These are phyloP conservation scores for Plenodomus lindquistii DNA, from an alignment of 2,329 filamentous ascomycete species.

Conservation along the genomic window DNA sequence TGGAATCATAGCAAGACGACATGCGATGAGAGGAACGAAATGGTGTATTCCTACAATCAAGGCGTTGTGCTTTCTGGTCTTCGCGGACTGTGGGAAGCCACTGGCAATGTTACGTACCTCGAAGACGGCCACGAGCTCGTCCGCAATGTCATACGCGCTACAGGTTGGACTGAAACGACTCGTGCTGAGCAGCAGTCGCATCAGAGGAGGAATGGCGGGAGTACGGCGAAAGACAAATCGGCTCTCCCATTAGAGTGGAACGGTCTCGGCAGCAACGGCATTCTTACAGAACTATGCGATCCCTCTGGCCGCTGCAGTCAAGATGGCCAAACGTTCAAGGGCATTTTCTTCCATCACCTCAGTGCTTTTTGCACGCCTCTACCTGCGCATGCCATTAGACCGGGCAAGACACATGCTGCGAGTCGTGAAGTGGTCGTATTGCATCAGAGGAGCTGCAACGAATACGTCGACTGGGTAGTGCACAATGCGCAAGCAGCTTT, in stretches of 20 bases:
- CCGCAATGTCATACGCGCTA: slow-evolving; percentile 72
- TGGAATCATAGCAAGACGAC: slow-evolving; percentile 64
- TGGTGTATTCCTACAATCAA: slow-evolving; percentile 96
- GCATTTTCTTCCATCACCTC: slow-evolving; percentile 91
- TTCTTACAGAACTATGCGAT: slow-evolving; percentile 86
- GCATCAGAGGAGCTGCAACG: slow-evolving; percentile 65
- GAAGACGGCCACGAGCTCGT: slow-evolving; percentile 80
- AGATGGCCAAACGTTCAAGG: slow-evolving; percentile 88
- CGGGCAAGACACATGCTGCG: slow-evolving; percentile 50
- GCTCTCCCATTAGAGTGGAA: slow-evolving; percentile 57
- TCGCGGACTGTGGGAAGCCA: slow-evolving; percentile 78
- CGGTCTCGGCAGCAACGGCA: slow-evolving; percentile 76
- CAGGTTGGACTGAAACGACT: slow-evolving; percentile 65
- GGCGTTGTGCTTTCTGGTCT: slow-evolving; percentile 84
- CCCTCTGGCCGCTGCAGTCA: slow-evolving; percentile 74
- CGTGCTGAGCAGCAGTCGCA: slow-evolving; percentile 2
- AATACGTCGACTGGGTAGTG: slow-evolving; percentile 74
- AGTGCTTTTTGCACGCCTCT: slow-evolving; percentile 75
- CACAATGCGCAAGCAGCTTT: slow-evolving; percentile 78
- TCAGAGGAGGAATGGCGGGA: slow-evolving; percentile 1
- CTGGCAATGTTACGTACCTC: slow-evolving; percentile 71
- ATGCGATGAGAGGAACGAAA: slow-evolving; percentile 81
- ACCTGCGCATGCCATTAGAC: slow-evolving; percentile 49
- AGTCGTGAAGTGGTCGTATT: slow-evolving; percentile 22
- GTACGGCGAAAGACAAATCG: slow-evolving; percentile 7